These are phyloP conservation scores for Fragilaria crotonensis DNA, from an alignment of 108 stramenopile species.

Conservation along the genomic window DNA sequence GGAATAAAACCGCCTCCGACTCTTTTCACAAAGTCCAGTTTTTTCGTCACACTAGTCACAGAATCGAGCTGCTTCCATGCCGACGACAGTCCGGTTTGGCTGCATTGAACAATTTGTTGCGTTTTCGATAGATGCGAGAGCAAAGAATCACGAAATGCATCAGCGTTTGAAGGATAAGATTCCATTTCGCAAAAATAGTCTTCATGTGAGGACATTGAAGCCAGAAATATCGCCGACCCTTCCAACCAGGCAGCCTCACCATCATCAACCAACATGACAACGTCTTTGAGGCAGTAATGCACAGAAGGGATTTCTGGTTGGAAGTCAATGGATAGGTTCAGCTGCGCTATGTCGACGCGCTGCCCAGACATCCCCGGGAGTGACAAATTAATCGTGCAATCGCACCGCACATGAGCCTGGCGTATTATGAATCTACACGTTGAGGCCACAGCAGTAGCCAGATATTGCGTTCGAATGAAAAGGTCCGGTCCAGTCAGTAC, in stretches of 20 bases:
- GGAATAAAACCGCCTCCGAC: slow-evolving; percentile 4
- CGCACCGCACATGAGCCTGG: slow-evolving; percentile 21
- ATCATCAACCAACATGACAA: slow-evolving; percentile 16
- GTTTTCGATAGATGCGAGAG: slow-evolving; percentile 9
- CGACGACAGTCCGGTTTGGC: slow-evolving; percentile 32
- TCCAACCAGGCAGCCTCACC: neutral
- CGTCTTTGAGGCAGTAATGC: neutral
- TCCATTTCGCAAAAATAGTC: neutral
- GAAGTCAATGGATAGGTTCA: slow-evolving; percentile 44
- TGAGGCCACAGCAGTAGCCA: slow-evolving; percentile 37
- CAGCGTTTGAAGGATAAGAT: slow-evolving; percentile 3
- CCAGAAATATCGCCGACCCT: slow-evolving; percentile 15
- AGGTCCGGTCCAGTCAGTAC: slow-evolving; percentile 46
- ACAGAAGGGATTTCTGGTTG: slow-evolving; percentile 35
- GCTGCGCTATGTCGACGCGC: slow-evolving; percentile 38
- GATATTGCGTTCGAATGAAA: slow-evolving; percentile 40
- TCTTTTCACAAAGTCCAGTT: slow-evolving; percentile 21
- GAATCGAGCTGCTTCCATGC: slow-evolving; percentile 38
- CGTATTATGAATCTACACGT: slow-evolving; percentile 41
- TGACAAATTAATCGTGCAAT: slow-evolving; percentile 20
- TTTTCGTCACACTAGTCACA: slow-evolving; percentile 26
- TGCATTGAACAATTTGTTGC: slow-evolving; percentile 22
- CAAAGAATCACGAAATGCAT: slow-evolving; percentile 46
- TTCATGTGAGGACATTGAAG: slow-evolving; percentile 1
- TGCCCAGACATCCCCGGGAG: slow-evolving; percentile 26